Base-by-base conservation (phyloP, 2,329 filamentous ascomycete genomes). In the Monilinia laxa region DNA sequence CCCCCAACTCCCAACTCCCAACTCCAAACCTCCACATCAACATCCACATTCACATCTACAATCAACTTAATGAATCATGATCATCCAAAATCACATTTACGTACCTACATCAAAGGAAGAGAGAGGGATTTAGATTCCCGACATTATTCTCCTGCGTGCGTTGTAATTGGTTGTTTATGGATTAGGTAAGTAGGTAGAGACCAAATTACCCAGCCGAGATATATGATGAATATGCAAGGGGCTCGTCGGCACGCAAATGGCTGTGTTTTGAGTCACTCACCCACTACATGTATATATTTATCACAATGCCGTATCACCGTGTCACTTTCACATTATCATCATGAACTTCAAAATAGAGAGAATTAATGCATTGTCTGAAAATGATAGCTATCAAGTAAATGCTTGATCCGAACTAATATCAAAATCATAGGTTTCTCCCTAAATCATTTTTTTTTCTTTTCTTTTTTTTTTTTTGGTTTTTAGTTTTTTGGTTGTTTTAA, bases 371-470 rank as follows among this genome's bases (percentile, higher is more conserved):
- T 72, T 71, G 69, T 67, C 68, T 63, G 67, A 68, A 65, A 52
- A 68, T 69, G 68, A 70, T 52, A 70, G 68, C 65, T 69, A 73
- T 68, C 71, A 69, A 74, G 68, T 71, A 68, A 65, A 63, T 68
- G 62, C 62, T 66, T 71, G 66, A 74, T 73, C 64, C 69, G 68
- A 71, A 67, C 68, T 68, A 66, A 69, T 65, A 57, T 65, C 56
- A 65, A 68, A 56, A 56, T 66, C 67, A 64, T 66, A 65, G 67
- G 64, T 59, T 58, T 66, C 62, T 70, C 67, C 66, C 67, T 68
- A 67, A 68, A 70, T 66, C 66, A 64, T 66, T 70, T 70, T 71
- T 73, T 68, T 72, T 64, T 47, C 49, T 68, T 68, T 68, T 65
- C 69, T 66, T 69, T 69, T 62, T 68, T 53, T 65, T 67, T 38